Base-by-base conservation (phyloP, 1,284 basidiomycete species). In the Hypsizygus ulmarius region DNA sequence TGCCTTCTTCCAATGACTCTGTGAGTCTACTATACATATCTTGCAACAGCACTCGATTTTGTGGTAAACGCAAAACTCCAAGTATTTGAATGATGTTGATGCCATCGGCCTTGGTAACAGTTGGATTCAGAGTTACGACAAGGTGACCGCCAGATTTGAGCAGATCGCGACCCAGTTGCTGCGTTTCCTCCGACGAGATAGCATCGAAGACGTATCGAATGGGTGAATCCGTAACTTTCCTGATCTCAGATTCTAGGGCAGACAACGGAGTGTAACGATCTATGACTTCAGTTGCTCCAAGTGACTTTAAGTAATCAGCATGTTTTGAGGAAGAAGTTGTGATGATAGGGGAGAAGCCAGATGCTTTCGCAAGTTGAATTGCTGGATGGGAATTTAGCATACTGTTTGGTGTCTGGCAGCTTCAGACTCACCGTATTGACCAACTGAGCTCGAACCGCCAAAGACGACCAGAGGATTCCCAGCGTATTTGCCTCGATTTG, bases 261-360 rank as follows among this genome's bases (percentile, higher is more conserved):
- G 10, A 25, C 3, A 49, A 43, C 0, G 62, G 33, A 16, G 64
- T 53, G 19, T 65, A 58, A 34, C 76, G 68, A 50, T 79, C 74
- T 45, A 82, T 59, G 40, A 79, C 64, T 34, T 76, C 64, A 0
- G 76, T 78, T 0, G 78, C 82, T 3, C 82, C 81, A 16, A 79
- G 64, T 0, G 66, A 63, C 53, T 72, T 74, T 47, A 84, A 68
- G 29, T 61, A 57, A 0, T 61, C 64, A 18, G 59, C 39, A 52
- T 81, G 72, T 51, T 67, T 68, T n/a, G 58, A 18, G 11, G 48
- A 52, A 39, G 36, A 39, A 2, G 41, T 43, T 11, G 36, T 36
- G 28, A 52, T 32, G 39, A 46, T 40, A 25, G 29, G 40, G 10
- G 34, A 69, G 67, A 78, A 78, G 0, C 77, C 79, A 0, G 75